These are phyloP conservation scores for Helianthus annuus DNA, from an alignment of 129 eudicot species.

Conservation along the genomic window HanXRQr2.0-SUNRISE NC_035433.2:122757629-122758128, in stretches of 20 bases:
- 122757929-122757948: constrained; percentile 13
- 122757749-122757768: constrained; percentile 24
- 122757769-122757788: constrained; percentile 23
- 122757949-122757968: neutral
- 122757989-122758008: neutral
- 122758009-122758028: neutral
- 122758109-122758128: too few species aligned
- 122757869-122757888: constrained; percentile 8
- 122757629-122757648: constrained; percentile 8
- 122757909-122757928: neutral
- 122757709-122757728: constrained; percentile 11
- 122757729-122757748: neutral
- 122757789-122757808: neutral
- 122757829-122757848: constrained; percentile 16
- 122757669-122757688: neutral
- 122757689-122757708: constrained; percentile 11
- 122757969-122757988: neutral
- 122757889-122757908: constrained; percentile 20
- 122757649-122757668: constrained; percentile 8
- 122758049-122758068: too few species aligned
- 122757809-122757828: neutral
- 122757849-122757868: constrained; percentile 21
- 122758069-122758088: too few species aligned
- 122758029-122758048: too few species aligned
- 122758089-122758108: too few species aligned